These are phyloP conservation scores for Leishmania tarentolae DNA, from an alignment of 208 protist species.

Conservation along the genomic window DNA sequence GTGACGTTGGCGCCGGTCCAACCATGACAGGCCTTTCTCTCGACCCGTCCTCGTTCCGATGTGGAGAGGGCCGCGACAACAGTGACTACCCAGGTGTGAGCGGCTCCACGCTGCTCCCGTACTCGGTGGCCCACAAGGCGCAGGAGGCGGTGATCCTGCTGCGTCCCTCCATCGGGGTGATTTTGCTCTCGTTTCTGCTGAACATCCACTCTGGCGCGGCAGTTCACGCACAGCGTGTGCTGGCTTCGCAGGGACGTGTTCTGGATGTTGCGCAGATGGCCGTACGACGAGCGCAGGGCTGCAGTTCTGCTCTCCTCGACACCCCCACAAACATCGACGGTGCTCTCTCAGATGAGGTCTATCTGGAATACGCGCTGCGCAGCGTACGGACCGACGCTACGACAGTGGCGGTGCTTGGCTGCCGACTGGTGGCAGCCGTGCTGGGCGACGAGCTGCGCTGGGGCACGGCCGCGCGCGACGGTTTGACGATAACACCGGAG, in stretches of 20 bases:
- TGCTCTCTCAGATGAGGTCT: constrained; percentile 78
- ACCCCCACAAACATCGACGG: constrained; percentile 64
- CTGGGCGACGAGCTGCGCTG: constrained; percentile 41
- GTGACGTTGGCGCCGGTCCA: background rate
- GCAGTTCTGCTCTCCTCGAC: constrained; percentile 59
- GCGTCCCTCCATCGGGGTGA: constrained; percentile 53
- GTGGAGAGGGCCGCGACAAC: background rate
- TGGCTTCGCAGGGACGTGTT: constrained; percentile 34
- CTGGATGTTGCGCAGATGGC: constrained; percentile 28
- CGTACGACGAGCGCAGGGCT: constrained; percentile 39
- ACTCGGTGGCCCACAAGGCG: constrained; percentile 27
- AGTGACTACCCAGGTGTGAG: background rate
- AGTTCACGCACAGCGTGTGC: constrained; percentile 26
- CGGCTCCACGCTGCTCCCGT: constrained; percentile 32
- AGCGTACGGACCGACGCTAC: constrained; percentile 50
- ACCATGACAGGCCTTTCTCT: background rate
- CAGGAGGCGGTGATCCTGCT: constrained; percentile 46
- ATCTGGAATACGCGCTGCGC: constrained; percentile 60
- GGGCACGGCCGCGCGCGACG: background rate
- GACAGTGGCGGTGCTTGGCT: constrained; percentile 58
- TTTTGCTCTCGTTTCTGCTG: constrained; percentile 58
- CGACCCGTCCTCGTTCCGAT: background rate
- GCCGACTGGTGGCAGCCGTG: constrained; percentile 66
- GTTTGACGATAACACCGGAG: background rate
- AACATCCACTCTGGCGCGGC: constrained; percentile 36